Base-by-base conservation (phyloP, 2,329 filamentous ascomycete genomes). In the Aspergillus japonicus region DNA sequence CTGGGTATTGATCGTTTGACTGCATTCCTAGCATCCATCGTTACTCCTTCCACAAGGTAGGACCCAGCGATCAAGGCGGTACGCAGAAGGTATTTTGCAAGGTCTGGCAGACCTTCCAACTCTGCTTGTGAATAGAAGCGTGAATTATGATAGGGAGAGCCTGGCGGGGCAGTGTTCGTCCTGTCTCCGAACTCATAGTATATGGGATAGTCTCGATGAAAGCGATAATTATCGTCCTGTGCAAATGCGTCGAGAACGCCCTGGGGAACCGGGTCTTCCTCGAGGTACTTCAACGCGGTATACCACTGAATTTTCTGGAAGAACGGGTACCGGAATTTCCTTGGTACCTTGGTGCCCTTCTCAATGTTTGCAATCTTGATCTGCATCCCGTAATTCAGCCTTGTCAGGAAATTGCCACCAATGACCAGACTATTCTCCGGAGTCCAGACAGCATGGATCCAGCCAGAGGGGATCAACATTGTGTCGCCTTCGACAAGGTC, bases 241-340 rank as follows among this genome's bases (percentile, higher is more conserved):
- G 81, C 77, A 63, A 89, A 84, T 12, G 81, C 75, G 44, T 85
- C 78, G 52, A 82, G 76, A 5, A 89, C 81, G 47, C 76, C 77
- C 24, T 77, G 74, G 1, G 87, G 87, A n/a, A 89, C 73, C 2
- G 87, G 86, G 71, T 89, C 87, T 29, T 85, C 81, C 55, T 85
- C 80, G 42, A 89, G 77, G 66, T 89, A 89, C 65, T 84, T 82
- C 68, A 88, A 77, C n/a, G 84, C 80, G 2, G 85, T 81, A 65
- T 87, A 86, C 87, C 87, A 89, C 79, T 88, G 86, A 57, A 89
- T 84, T 68, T 86, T 87, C 69, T 89, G 87, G 71, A 89, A 89
- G 71, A 83, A 85, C 2, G 87, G 87, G 69, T 89, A 89, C 53
- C 86, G 79, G 70, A 89, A 89, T 65, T 87, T 88, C 64, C 82